Evolutionary conservation across 2,329 filamentous ascomycete species (phyloP).

Genomic region (Phoma sp.): DNA sequence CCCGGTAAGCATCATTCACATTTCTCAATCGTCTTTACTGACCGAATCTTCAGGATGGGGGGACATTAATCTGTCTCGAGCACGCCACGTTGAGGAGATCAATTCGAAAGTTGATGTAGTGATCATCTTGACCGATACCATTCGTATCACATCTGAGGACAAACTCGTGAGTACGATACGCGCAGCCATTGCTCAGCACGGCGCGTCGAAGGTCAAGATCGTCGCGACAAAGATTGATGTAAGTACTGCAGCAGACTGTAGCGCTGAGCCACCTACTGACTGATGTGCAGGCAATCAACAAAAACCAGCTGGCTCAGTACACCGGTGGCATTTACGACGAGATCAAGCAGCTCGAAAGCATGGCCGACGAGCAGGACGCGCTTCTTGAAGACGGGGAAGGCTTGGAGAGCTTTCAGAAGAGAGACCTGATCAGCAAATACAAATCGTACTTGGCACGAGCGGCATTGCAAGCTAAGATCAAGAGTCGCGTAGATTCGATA

Average conservation of each 20-base stretch:
- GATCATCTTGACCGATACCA: conserved; percentile 27
- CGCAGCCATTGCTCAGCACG: conserved; percentile 19
- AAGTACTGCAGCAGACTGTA: background rate
- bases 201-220: conserved; percentile 24
- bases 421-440: conserved; percentile 12
- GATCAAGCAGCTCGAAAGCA: conserved; percentile 4
- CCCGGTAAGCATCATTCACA: conserved; percentile 23
- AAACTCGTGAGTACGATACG: conserved; percentile 21
- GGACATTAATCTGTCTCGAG: conserved; percentile 26
- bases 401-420: background rate
- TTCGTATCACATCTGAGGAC: conserved; percentile 26
- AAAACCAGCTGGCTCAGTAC: conserved; percentile 16
- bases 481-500: conserved; percentile 17
- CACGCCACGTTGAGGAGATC: conserved; percentile 25
- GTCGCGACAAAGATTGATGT: conserved; percentile 36
- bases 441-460: conserved; percentile 18
- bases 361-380: background rate
- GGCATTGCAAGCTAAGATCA: conserved; percentile 13
- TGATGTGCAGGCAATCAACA: conserved; percentile 7
- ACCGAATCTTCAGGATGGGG: conserved; percentile 21
- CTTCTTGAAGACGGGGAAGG: background rate
- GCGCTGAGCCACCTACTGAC: background rate
- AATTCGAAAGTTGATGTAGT: conserved; percentile 28
- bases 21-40: background rate
- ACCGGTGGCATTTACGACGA: conserved; percentile 13